These are phyloP conservation scores for Aspergillus sp. DNA, from an alignment of 2,329 filamentous ascomycete genomes.

Conservation along the genomic window DNA sequence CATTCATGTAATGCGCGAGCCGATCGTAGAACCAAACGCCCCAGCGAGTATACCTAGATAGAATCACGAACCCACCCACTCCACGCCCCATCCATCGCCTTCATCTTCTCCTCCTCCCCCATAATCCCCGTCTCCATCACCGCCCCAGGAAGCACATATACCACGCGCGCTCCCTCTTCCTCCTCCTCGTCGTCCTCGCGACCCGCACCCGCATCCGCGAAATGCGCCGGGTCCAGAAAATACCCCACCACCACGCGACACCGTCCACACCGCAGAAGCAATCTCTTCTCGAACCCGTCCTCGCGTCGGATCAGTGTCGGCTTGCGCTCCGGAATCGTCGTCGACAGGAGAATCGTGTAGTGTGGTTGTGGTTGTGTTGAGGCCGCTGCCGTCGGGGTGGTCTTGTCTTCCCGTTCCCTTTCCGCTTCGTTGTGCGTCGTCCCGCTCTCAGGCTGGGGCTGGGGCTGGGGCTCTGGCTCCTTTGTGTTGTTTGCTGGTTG, in stretches of 20 bases:
- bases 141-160: slow-evolving; percentile 62
- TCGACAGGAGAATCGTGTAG: slow-evolving; percentile 53
- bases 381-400: not conserved
- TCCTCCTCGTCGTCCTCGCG: slow-evolving; percentile 24
- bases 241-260: slow-evolving; percentile 64
- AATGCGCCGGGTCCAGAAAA: slow-evolving; percentile 56
- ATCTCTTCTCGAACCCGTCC: slow-evolving; percentile 67
- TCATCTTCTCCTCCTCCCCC: slow-evolving; percentile 34
- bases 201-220: slow-evolving; percentile 11
- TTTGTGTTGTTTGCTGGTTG: not conserved
- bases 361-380: slow-evolving; percentile 17
- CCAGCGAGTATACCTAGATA: slow-evolving; percentile 1
- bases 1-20: not conserved
- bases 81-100: slow-evolving; percentile 36
- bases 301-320: slow-evolving; percentile 53
- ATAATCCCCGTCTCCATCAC: slow-evolving; percentile 59
- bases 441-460: slow-evolving; percentile 17
- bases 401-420: slow-evolving; percentile 7
- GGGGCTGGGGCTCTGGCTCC: slow-evolving; percentile 13
- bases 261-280: slow-evolving; percentile 57
- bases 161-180: slow-evolving; percentile 40
- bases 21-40: not conserved
- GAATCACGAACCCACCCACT: slow-evolving; percentile 21
- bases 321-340: slow-evolving; percentile 47
- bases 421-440: slow-evolving; percentile 19